These are phyloP conservation scores for Jimgerdemannia flammicorona DNA, from an alignment of 192 early-diverging fungal species.

Conservation along the genomic window DNA sequence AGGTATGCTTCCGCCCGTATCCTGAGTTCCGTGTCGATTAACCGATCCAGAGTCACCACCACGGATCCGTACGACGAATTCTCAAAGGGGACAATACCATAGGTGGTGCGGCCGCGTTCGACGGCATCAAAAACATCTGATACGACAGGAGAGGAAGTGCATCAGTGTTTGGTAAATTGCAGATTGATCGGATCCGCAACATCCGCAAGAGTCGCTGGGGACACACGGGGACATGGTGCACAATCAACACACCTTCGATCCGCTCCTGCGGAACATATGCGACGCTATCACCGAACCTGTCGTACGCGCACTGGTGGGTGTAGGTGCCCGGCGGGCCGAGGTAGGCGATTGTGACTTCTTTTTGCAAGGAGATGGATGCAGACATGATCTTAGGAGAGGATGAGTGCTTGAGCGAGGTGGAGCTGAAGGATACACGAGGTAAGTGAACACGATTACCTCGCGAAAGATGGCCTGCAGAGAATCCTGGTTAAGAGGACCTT, in stretches of 20 bases:
- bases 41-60: slow-evolving; percentile 76
- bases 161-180: neutral
- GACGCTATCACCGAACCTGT: slow-evolving; percentile 78
- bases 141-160: neutral
- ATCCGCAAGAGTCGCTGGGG: neutral
- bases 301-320: slow-evolving; percentile 81
- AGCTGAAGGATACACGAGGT: no score
- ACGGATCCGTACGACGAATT: slow-evolving; percentile 91
- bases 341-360: slow-evolving; percentile 78
- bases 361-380: slow-evolving; percentile 80
- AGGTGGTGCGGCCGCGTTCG: slow-evolving; percentile 69
- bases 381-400: slow-evolving; percentile 82
- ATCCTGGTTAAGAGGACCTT: slow-evolving; percentile 70
- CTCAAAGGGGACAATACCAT: slow-evolving; percentile 92
- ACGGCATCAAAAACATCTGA: slow-evolving; percentile 76
- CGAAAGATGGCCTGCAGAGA: slow-evolving; percentile 61
- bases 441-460: slow-evolving; percentile 13
- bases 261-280: slow-evolving; percentile 61
- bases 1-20: slow-evolving; percentile 82
- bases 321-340: slow-evolving; percentile 90
- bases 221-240: neutral
- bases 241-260: slow-evolving; percentile 37
- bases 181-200: neutral
- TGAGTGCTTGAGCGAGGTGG: neutral
- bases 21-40: slow-evolving; percentile 60